Base-by-base conservation (phyloP, 148 eudicot species). In the Silene latifolia region DNA sequence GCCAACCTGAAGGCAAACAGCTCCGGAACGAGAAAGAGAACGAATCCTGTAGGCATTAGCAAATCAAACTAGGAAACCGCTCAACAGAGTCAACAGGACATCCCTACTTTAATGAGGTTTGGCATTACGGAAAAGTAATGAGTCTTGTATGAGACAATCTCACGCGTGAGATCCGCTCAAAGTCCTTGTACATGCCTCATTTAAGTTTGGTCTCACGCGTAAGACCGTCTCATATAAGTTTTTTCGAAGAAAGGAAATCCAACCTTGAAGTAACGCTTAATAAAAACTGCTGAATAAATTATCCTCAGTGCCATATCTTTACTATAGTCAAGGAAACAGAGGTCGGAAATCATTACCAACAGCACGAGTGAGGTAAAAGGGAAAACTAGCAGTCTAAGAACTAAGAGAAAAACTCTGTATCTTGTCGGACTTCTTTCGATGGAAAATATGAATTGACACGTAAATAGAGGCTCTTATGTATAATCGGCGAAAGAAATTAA, bases 1-100 rank as follows among this genome's bases (percentile, higher is more conserved):
- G 61, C 92, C 88, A 92, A 67, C 99, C 99, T 7, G 91, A 85
- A 54, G 99, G 99, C 83, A 92, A 86, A 84, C 99, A 95, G 74
- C 81, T 79, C 63, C 72, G 70, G 57, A 92, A 89, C 75, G 97
- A 90, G 77, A 95, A 95, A n/a, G 96, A 85, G 25, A 86, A 82
- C 42, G 96, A 88, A 79, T 80, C 98, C 98, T 96, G 87, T 21
- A 18, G 59, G 77, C 46, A 78, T 59, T 27, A 10, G 57, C 65
- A 23, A 12, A 54, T 63, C 66, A 69, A 53, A 54, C 68, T 58
- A n/a, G 73, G 19, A 39, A 63, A 59, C 12, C 7, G 58, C 35
- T 46, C 25, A 62, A 17, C 39, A 19, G 4, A 53, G 21, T n/a
- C 35, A 71, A 18, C 5, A 9, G 7, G 24, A 63, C 3, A 18